Percentiles rank a stretch among this genome's conserved stretches.
Conservation (phyloP, 2,329 filamentous ascomycete genomes). For the Elsinoe batatas region DNA sequence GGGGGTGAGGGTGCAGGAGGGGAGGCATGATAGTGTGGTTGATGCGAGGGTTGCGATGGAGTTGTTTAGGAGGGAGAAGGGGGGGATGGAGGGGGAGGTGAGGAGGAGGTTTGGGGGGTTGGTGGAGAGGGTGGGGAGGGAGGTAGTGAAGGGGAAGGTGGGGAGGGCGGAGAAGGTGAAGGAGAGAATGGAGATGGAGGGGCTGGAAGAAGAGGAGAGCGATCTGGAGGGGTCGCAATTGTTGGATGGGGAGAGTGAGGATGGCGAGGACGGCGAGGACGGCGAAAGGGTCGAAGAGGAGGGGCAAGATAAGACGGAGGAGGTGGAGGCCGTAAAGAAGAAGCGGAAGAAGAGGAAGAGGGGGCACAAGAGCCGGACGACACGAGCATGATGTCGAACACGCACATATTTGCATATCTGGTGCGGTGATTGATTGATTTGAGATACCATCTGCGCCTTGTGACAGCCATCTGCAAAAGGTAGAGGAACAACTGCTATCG, state of each 20-base stretch:
- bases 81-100: constrained; percentile 74
- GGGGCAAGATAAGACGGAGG: constrained; percentile 15
- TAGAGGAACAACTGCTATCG: too few relatives aligned
- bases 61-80: constrained; percentile 73
- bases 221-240: constrained; percentile 13
- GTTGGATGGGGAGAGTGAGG: constrained; percentile 23
- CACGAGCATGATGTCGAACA: constrained; percentile 15
- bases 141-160: constrained; percentile 15
- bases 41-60: constrained; percentile 88
- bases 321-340: constrained; percentile 18
- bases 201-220: constrained; percentile 20
- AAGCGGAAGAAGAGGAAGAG: constrained; percentile 22
- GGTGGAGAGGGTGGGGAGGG: constrained; percentile 16
- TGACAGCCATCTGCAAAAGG: background rate
- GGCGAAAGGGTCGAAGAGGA: constrained; percentile 18
- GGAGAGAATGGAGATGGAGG: constrained; percentile 21
- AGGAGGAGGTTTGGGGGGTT: constrained; percentile 49
- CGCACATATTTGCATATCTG: background rate
- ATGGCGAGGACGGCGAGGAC: constrained; percentile 3
- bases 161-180: constrained; percentile 20
- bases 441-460: constrained; percentile 1
- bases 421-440: background rate
- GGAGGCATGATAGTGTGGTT: constrained; percentile 52
- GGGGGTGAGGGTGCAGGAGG: constrained; percentile 50
- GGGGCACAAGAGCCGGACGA: constrained; percentile 28